These are phyloP conservation scores for Zelopaecilomyces penicillatus DNA, from an alignment of 2,329 filamentous ascomycete genomes.

Conservation along the genomic window DNA sequence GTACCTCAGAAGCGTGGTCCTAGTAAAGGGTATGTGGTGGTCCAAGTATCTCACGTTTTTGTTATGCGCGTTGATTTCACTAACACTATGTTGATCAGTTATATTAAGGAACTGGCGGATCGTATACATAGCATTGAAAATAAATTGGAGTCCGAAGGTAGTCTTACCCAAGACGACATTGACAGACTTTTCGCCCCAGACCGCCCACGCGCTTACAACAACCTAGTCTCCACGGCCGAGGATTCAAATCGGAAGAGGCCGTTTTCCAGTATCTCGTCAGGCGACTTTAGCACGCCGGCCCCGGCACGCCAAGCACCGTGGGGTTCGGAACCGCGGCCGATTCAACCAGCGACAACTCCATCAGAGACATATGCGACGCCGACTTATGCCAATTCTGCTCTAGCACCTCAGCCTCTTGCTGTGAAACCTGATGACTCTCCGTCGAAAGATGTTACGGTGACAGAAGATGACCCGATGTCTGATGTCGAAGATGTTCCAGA, in stretches of 20 bases:
- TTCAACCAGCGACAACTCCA: slow-evolving; percentile 31
- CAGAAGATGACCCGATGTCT: slow-evolving; percentile 27
- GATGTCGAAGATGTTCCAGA: slow-evolving; percentile 25
- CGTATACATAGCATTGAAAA: slow-evolving; percentile 75
- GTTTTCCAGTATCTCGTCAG: slow-evolving; percentile 38
- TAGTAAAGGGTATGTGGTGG: slow-evolving; percentile 62
- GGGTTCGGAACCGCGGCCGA: slow-evolving; percentile 38
- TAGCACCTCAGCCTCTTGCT: slow-evolving; percentile 38
- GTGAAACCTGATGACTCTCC: slow-evolving; percentile 30
- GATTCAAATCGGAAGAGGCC: slow-evolving; percentile 35
- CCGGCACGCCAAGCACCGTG: slow-evolving; percentile 36
- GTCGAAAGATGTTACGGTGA: slow-evolving; percentile 25
- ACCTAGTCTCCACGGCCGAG: slow-evolving; percentile 17
- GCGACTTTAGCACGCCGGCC: slow-evolving; percentile 31
- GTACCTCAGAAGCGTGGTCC: slow-evolving; percentile 83
- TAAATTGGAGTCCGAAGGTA: slow-evolving; percentile 53
- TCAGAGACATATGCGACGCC: slow-evolving; percentile 22
- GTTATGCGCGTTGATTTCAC: slow-evolving; percentile 1
- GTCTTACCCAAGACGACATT: slow-evolving; percentile 36
- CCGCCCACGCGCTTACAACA: slow-evolving; percentile 21
- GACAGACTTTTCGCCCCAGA: slow-evolving; percentile 32
- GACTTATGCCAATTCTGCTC: slow-evolving; percentile 30
- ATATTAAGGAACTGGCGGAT: slow-evolving; percentile 87
- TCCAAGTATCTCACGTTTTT: neutral
- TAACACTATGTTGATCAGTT: slow-evolving; percentile 38